These are phyloP conservation scores for Chrysosporium queenslandicum DNA, from an alignment of 2,329 filamentous ascomycete genomes.

Conservation along the genomic window DNA sequence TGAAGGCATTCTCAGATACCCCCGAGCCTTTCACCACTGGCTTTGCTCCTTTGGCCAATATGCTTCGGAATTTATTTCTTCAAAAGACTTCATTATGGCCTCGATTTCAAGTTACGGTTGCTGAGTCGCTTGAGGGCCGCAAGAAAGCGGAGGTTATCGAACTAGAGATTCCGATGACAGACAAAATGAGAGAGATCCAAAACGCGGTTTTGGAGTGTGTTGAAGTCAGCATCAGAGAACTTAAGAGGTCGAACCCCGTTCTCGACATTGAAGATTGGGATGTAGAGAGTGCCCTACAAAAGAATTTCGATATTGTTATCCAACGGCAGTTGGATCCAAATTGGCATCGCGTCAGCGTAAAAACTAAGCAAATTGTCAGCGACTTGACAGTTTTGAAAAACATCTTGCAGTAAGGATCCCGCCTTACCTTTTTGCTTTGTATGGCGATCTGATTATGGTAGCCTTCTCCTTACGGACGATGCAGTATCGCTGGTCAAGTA, in stretches of 20 bases:
- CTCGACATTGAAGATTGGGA: conserved; percentile 97
- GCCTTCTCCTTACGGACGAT: conserved; percentile 69
- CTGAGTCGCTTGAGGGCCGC: conserved; percentile 78
- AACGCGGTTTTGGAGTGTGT: conserved; percentile 93
- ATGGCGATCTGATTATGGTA: conserved; percentile 21
- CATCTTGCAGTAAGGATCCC: conserved; percentile 54
- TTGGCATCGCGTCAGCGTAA: conserved; percentile 93
- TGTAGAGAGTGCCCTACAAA: conserved; percentile 80
- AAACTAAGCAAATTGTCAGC: conserved; percentile 86
- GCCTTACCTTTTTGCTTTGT: neutral
- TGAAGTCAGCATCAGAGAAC: conserved; percentile 83
- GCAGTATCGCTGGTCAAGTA: conserved; percentile 86
- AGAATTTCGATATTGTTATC: conserved; percentile 82
- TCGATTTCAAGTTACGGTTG: conserved; percentile 83
- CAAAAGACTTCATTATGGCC: conserved; percentile 85
- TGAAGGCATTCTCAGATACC: conserved; percentile 92
- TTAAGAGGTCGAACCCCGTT: conserved; percentile 81
- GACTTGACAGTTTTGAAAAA: conserved; percentile 75
- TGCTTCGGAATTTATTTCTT: conserved; percentile 87
- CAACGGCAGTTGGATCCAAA: conserved; percentile 86
- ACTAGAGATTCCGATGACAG: conserved; percentile 90
- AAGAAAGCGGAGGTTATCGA: conserved; percentile 95
- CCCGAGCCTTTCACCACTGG: conserved; percentile 83
- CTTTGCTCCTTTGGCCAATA: conserved; percentile 76
- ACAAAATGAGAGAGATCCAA: conserved; percentile 86